Base-by-base conservation (phyloP, 2,329 filamentous ascomycete genomes). In the Penicillium expansum region DNA sequence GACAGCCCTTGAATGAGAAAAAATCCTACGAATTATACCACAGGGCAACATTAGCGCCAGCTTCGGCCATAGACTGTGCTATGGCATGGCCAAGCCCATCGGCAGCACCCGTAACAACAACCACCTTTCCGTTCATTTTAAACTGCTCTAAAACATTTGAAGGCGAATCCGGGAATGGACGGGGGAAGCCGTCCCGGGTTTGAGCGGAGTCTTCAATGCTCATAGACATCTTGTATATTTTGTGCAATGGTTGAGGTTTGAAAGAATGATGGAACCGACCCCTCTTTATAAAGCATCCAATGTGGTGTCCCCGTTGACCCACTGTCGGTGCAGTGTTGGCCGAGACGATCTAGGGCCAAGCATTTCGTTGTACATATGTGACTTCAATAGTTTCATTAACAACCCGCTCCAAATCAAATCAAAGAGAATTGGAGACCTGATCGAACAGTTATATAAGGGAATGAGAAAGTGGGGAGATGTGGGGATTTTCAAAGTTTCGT, bases 71-170 rank as follows among this genome's bases (percentile, higher is more conserved):
- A 1, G 73, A 77, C 54, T 81, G 76, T 0, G 77, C 71, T 4
- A 79, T 77, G 0, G 79, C 72, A 42, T 71, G 66, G 0, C 79
- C 79, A 39, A 81, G 75, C 0, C 79, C 79, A 39, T 79, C 78
- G 0, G 77, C 73, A 0, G 78, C 78, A 5, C 79, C 79, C 0
- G 71, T 80, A 1, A 81, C 68, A n/a, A 76, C 72, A 0, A 76
- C 73, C 1, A 69, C 65, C 51, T 53, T 80, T 9, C 72, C 77
- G 5, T 63, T 70, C 63, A 81, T 67, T 14, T 66, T 68, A 45
- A 81, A 71, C 48, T 81, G 79, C 42, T 80, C 72, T 1, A 80
- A 48, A 1, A 80, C 79, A 55, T 80, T 80, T 35, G 63, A 60
- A 1, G 76, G 73, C 0, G 71, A 77, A 53, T 72, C 61, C 4